A percentile compares a stretch with the other conserved stretches of the same genome.
phyloP scores from a whole-genome alignment of 1,284 basidiomycete genomes.

The Apiotrichum porosum region DNA sequence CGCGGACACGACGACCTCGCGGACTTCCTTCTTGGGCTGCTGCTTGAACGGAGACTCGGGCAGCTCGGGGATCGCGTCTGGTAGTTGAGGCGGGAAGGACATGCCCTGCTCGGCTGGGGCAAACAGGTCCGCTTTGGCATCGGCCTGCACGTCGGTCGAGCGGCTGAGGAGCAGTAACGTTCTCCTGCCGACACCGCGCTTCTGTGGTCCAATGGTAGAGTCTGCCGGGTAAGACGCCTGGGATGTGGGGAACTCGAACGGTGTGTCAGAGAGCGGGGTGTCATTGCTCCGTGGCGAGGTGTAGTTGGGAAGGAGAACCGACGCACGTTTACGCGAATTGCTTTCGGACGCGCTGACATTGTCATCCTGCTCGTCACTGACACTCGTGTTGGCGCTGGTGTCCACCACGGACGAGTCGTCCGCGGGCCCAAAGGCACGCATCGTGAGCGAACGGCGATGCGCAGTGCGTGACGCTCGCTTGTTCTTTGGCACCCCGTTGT shows the following conservation, averaged over 20 bases:
- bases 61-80: not conserved
- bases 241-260: too few relatives aligned
- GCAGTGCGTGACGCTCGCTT: constrained; percentile 11
- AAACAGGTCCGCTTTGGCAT: constrained; percentile 44
- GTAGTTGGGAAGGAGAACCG: constrained; percentile 21
- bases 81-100: not conserved
- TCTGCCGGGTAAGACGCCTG: too few relatives aligned
- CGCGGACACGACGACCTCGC: not conserved
- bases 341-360: constrained; percentile 21
- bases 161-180: constrained; percentile 60
- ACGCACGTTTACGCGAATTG: constrained; percentile 30
- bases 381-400: not conserved
- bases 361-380: not conserved
- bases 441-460: constrained; percentile 5
- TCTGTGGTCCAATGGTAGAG: too few relatives aligned
- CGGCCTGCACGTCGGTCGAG: constrained; percentile 71
- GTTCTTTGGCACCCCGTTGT: constrained; percentile 41
- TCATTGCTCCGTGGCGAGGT: constrained; percentile 10
- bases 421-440: constrained; percentile 16
- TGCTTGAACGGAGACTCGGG: not conserved
- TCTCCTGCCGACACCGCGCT: constrained; percentile 33
- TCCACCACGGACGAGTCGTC: constrained; percentile 2
- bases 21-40: not conserved
- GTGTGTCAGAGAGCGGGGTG: not conserved
- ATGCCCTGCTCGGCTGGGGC: not conserved